Evolutionary conservation across 345 rosid genomes (phyloP).

Genomic region (Gossypium anomalum): DNA sequence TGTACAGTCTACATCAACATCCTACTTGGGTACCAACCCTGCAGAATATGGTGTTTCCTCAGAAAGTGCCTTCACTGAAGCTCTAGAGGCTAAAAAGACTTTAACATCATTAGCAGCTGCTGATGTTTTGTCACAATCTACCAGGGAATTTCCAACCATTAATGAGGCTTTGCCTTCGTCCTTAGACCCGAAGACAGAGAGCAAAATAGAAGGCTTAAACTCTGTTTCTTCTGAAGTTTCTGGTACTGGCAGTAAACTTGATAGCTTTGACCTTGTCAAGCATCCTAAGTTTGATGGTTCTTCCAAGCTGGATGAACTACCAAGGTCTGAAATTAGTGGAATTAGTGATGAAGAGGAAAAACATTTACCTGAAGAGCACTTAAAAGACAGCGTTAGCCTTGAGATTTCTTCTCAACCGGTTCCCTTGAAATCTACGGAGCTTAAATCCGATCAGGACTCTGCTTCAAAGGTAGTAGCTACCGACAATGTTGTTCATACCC

Average conservation of each 20-base stretch:
- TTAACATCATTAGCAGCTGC: conserved; percentile 19
- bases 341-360: conserved; percentile 17
- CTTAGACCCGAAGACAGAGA: conserved; percentile 29
- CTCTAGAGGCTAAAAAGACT: conserved; percentile 28
- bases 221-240: conserved; percentile 30
- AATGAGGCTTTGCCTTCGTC: conserved; percentile 22
- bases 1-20: conserved; percentile 25
- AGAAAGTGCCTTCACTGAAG: conserved; percentile 28
- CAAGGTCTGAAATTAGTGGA: conserved; percentile 22
- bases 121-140: conserved; percentile 26
- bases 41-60: conserved; percentile 33
- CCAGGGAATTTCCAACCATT: conserved; percentile 23
- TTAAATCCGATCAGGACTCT: conserved; percentile 25
- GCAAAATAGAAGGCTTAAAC: conserved; percentile 26
- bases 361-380: conserved; percentile 16
- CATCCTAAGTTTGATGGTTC: conserved; percentile 20
- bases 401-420: conserved; percentile 28
- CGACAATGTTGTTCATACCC: conserved; percentile 24
- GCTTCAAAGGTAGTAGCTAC: conserved; percentile 7
- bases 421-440: conserved; percentile 24
- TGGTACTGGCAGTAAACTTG: conserved; percentile 20
- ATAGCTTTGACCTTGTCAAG: background rate
- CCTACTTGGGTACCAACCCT: conserved; percentile 20
- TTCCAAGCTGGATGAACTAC: conserved; percentile 22
- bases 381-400: conserved; percentile 26